Percentiles rank a stretch among this genome's conserved stretches.
Conservation (phyloP, 768 basidiomycete genomes). For the Leccinum subgranulosum region DNA sequence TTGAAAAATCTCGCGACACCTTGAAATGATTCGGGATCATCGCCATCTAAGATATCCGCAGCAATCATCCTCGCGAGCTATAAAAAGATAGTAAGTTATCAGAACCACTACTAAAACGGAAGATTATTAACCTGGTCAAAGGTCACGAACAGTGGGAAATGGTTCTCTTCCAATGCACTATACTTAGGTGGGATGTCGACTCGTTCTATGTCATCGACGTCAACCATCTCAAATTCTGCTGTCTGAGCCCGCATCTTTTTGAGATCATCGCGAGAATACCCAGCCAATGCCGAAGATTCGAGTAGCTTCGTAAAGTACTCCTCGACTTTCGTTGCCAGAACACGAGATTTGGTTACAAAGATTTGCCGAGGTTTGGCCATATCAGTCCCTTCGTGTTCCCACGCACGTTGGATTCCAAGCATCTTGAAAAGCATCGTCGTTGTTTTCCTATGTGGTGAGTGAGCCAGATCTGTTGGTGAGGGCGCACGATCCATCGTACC, state of each 20-base stretch:
- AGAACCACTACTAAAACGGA: neutral
- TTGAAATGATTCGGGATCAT: conserved; percentile 1
- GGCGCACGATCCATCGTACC: conserved; percentile 37
- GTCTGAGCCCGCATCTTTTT: conserved; percentile 21
- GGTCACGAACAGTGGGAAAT: conserved; percentile 72
- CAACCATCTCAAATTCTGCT: conserved; percentile 29
- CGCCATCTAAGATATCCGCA: conserved; percentile 13
- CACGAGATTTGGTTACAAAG: conserved; percentile 68
- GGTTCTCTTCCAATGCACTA: conserved; percentile 51
- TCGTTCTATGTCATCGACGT: conserved; percentile 31
- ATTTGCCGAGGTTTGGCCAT: conserved; percentile 57
- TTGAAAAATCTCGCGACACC: conserved; percentile 13
- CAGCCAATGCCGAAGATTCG: conserved; percentile 39
- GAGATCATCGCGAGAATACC: conserved; percentile 39
- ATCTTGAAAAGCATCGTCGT: conserved; percentile 79
- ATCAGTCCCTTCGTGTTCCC: conserved; percentile 32
- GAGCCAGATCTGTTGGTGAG: neutral
- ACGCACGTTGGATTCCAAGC: conserved; percentile 61
- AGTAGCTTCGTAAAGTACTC: conserved; percentile 57
- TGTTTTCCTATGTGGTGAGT: conserved; percentile 50
- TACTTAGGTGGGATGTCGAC: conserved; percentile 41
- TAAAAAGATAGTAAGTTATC: neutral
- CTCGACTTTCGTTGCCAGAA: conserved; percentile 67
- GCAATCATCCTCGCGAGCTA: conserved; percentile 29
- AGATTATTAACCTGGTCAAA: conserved; percentile 54